Percentiles rank a stretch among this genome's conserved stretches.
phyloP scores from a whole-genome alignment of 2,329 filamentous ascomycete genomes.

The Arthrobotrys pseudoclavata region DNA sequence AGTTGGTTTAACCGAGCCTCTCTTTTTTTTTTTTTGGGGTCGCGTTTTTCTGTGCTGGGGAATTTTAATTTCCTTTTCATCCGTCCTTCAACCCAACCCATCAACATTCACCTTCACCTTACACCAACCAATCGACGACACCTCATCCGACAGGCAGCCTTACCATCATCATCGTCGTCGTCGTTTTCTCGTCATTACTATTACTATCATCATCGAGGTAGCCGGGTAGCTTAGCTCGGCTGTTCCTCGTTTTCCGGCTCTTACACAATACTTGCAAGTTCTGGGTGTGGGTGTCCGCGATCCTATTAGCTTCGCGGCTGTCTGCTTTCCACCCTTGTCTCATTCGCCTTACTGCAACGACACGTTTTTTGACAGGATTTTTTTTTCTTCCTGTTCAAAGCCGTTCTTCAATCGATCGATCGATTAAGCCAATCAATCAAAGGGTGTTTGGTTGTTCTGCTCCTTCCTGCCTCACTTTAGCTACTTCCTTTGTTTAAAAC shows the following conservation, averaged over 20 bases:
- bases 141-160: neutral
- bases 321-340: too few relatives aligned
- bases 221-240: neutral
- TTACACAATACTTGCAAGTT: too few relatives aligned
- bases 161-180: neutral
- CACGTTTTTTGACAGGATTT: neutral
- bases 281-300: too few relatives aligned
- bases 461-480: too few relatives aligned
- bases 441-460: neutral
- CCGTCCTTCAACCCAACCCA: neutral
- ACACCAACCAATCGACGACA: neutral
- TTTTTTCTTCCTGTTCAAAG: neutral
- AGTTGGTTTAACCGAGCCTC: slow-evolving; percentile 11
- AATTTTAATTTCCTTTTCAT: neutral
- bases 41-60: slow-evolving; percentile 19
- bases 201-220: neutral
- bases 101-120: neutral
- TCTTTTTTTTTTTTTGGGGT: neutral
- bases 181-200: neutral
- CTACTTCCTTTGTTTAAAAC: slow-evolving; percentile 19
- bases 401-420: neutral
- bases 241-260: neutral
- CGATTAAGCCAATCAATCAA: neutral
- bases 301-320: too few relatives aligned
- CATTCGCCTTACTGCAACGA: too few relatives aligned